Base-by-base conservation (phyloP, 345 rosid genomes). In the Euclidium syriacum region DNA sequence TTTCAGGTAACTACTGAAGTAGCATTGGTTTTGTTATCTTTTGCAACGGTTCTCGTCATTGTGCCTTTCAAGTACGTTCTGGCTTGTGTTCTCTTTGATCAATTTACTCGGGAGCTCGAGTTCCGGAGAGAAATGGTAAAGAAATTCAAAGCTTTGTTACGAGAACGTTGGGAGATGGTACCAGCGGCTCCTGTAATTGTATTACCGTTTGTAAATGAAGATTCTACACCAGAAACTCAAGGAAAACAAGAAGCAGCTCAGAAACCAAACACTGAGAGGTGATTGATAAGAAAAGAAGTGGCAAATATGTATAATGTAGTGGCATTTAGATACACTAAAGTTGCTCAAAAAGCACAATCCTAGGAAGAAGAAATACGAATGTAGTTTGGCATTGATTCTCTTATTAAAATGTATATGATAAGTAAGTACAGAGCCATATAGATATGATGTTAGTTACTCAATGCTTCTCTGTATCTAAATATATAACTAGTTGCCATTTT, bases 101-200 rank as follows among this genome's bases (percentile, higher is more conserved):
- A 78, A 44, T 92, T 92, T 74, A 92, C 97, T 4, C 82, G 84
- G 62, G 94, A 92, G 82, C 91, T 92, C 0, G 81, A 89, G 64
- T 82, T 87, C 75, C 83, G 97, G 46, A 82, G 73, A 73, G 85
- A 82, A 67, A 89, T 77, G 94, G 98, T 84, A 22, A 74, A 56
- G 52, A 85, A 56, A 72, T 84, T 92, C 64, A 73, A 57, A 32
- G 76, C 71, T 51, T 36, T 85, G 4, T 27, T 92, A 52, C 83
- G 73, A 78, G 97, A 92, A 58, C 94, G 97, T 8, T 92, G 98
- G 96, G 79, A 80, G 35, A 87, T 82, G 19, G 68, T 92, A 64
- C 96, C 95, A 43, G 96, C 96, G 2, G 78, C 95, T 16, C 89
- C 91, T 4, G 96, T 92, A 9, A 65, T 77, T 12, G 98, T 89